Base-by-base conservation (phyloP, 1,284 basidiomycete species). In the Microbotryum intermedium region DNA sequence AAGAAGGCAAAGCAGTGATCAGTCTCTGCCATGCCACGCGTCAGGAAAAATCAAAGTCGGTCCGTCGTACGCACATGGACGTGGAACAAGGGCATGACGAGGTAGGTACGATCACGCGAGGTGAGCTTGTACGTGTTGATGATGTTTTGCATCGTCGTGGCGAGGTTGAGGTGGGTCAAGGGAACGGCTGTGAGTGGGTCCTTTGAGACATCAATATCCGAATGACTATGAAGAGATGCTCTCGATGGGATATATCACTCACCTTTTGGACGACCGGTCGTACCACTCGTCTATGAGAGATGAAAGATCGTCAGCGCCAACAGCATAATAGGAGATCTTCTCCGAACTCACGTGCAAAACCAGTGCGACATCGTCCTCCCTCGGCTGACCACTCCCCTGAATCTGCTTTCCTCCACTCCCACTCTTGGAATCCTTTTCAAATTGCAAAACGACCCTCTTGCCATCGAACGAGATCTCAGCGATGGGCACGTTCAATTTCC, bases 71-170 rank as follows among this genome's bases (percentile, higher is more conserved):
- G 57, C 34, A 54, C 68, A 56, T 83, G 83, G 21, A 84, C 82
- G 68, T 84, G 84, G 75, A 84, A 85, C 34, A 84, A 77, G 29
- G 83, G 83, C 84, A 85, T 85, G 77, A 85, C 84, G 29, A 79
- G 73, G 67, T 76, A 78, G 11, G 76, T 76, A n/a, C 76, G 70
- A 65, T 78, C 77, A 4, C 48, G 26, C 0, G 72, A 67, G 9
- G 75, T 74, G n/a, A 85, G 76, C 50, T 78, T 77, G 79, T 84
- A 85, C 18, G 81, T 82, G 25, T 77, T 73, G 30, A 81, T 74
- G 39, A 83, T 81, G 52, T 82, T 83, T 67, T 76, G 77, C 57
- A 83, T 82, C 8, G 83, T 83, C 4, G 82, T 78, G 57, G 83
- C 76, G 45, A 86, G 74, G 48, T 83, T 80, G 20, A 77, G 76